Conservation (phyloP, 2,329 filamentous ascomycete species). For the Madurella mycetomatis region DNA sequence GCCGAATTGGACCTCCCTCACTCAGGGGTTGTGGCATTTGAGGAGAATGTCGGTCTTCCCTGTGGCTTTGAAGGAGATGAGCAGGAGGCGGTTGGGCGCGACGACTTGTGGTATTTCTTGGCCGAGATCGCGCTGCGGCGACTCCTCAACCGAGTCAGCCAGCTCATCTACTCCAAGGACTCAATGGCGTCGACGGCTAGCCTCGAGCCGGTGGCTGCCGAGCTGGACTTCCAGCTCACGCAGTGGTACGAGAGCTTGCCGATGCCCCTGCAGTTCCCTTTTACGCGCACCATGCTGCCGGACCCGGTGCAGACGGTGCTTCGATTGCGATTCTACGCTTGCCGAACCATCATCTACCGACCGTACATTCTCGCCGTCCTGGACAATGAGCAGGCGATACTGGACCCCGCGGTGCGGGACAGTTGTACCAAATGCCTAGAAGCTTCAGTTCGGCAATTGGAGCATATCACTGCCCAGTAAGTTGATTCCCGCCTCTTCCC, state of each 20-base stretch:
- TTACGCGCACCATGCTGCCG: slow-evolving; percentile 60
- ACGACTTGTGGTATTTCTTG: slow-evolving; percentile 82
- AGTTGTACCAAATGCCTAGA: slow-evolving; percentile 79
- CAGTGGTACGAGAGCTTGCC: slow-evolving; percentile 83
- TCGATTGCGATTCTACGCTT: slow-evolving; percentile 76
- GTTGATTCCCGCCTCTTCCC: slow-evolving; percentile 30
- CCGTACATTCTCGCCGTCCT: slow-evolving; percentile 78
- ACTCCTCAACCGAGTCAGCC: slow-evolving; percentile 72
- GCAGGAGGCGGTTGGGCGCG: slow-evolving; percentile 59
- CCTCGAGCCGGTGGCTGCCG: slow-evolving; percentile 71
- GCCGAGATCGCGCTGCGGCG: slow-evolving; percentile 76
- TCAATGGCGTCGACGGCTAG: slow-evolving; percentile 67
- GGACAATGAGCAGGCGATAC: slow-evolving; percentile 67
- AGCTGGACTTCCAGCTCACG: slow-evolving; percentile 75
- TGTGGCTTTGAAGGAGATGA: slow-evolving; percentile 73
- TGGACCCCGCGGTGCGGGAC: slow-evolving; percentile 69
- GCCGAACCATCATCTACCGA: slow-evolving; percentile 79
- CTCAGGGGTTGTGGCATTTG: slow-evolving; percentile 76
- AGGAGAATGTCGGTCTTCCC: slow-evolving; percentile 73
- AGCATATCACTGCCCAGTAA: slow-evolving; percentile 73
- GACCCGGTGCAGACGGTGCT: slow-evolving; percentile 77
- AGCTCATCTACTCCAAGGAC: slow-evolving; percentile 73
- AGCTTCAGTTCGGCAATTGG: slow-evolving; percentile 72
- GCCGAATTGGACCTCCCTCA: slow-evolving; percentile 78
- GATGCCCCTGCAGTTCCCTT: slow-evolving; percentile 70